Base-by-base conservation (phyloP, 257 asterid genomes). In the Capsicum chinense region DNA sequence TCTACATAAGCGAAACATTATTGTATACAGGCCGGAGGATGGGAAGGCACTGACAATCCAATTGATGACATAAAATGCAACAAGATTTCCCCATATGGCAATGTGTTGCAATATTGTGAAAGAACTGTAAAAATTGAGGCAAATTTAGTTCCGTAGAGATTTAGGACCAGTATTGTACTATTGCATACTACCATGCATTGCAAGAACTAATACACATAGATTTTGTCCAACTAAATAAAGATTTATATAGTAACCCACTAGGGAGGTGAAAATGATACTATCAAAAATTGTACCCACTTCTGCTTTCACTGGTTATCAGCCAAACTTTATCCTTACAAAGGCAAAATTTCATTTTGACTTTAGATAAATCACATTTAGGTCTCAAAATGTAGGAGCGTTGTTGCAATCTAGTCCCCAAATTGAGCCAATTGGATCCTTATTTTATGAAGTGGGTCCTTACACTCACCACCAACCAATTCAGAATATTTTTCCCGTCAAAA, bases 21-120 rank as follows among this genome's bases (percentile, higher is more conserved):
- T 91, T 13, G 97, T 93, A 89, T 95, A 90, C 98, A 96, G 92
- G 81, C 95, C 95, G 0, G 95, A 86, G 33, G 98, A 85, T 56
- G 99, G 99, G 84, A 94, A 66, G 66, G 98, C 93, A 88, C 99
- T 96, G 80, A 96, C 94, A 33, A 96, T 92, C 95, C 89, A 93
- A 92, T 96, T 96, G 89, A 96, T 96, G 90, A 88, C 90, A 79
- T 96, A 96, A 81, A 96, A 96, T 7, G 86, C 97, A n/a, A 93
- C 86, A 86, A 96, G 93, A 86, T 96, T 96, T 87, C 98, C 99
- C 99, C 99, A 96, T 73, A 96, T 94, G 21, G 98, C 99, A 56
- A 93, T 70, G 88, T 93, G 98, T 89, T 96, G 99, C 92, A 94
- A 84, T 42, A 89, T 64, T 79, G 99, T 92, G 90, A 93, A 96